Base-by-base conservation (phyloP, 176 grass and related monocot species). In the Bolboschoenus planiculmis region DNA sequence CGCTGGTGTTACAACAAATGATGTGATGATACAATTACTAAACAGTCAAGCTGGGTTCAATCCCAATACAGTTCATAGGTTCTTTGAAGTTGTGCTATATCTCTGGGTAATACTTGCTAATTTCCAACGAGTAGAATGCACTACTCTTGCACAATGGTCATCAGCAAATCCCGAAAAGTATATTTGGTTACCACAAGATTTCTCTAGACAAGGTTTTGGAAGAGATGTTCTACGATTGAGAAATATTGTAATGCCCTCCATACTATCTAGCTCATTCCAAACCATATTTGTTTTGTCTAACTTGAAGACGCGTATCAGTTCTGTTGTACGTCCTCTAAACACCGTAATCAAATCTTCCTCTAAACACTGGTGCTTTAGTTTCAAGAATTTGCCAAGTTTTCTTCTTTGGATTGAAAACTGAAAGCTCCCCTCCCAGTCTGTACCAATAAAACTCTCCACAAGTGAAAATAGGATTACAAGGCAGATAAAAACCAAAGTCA, bases 391-490 rank as follows among this genome's bases (percentile, higher is more conserved):
- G n/a, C 16, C 10, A 1, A 35, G 36, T 36, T 20, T 14, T 72
- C 29, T 37, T 81, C 9, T 39, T 35, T 0, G 29, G 78, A 44
- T 76, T 21, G 10, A 61, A 83, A 39, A 83, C 80, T 0, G 10
- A 34, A 10, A 87, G 80, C 34, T 78, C 48, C 7, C 85, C 80
- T 14, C 11, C 50, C 26, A 48, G 7, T 4, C 67, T 51, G 0
- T 72, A 82, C 42, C 15, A 83, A 30, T 83, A 87, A 43, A 83
- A 59, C 24, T 67, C 5, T 27, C 86, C 70, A 21, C 30, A 1
- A 42, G 16, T 77, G 10, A 64, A 66, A 10, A 87, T 71, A 1
- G 57, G 85, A 24, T 56, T 84, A 65, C 82, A 53, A 56, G 13
- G 15, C 3, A 53, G 39, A 3, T 50, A 23, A 31, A 0, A 8